These are phyloP conservation scores for Geum urbanum DNA, from an alignment of 306 rosid genomes.

Conservation along the genomic window DNA sequence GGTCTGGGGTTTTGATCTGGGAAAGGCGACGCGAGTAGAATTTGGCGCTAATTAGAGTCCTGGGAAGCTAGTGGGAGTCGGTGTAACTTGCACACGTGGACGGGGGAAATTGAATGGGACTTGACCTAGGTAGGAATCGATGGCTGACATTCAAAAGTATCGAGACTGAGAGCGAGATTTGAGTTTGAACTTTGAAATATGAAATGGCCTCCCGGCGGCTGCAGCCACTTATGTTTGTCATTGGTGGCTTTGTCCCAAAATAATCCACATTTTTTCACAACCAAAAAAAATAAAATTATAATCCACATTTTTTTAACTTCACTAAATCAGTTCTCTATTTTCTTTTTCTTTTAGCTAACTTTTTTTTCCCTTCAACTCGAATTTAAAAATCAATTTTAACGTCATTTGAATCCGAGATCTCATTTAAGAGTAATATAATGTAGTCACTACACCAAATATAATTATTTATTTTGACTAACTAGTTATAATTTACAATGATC, in stretches of 20 bases:
- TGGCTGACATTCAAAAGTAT: constrained; percentile 28
- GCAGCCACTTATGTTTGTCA: neutral
- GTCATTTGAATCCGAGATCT: too few relatives aligned
- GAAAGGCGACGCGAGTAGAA: constrained; percentile 26
- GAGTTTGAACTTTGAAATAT: neutral
- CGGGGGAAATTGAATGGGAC: constrained; percentile 12
- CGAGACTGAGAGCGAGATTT: constrained; percentile 2
- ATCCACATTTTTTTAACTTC: neutral
- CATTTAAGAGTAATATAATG: too few relatives aligned
- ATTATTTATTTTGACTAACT: too few relatives aligned
- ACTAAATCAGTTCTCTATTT: neutral
- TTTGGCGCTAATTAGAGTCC: constrained; percentile 63
- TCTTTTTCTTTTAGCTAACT: neutral
- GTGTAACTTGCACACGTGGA: constrained; percentile 31
- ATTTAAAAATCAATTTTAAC: too few relatives aligned
- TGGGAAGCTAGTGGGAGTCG: neutral
- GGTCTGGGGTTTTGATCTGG: constrained; percentile 14
- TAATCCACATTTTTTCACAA: too few relatives aligned
- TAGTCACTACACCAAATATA: too few relatives aligned
- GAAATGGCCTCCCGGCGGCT: constrained; percentile 13
- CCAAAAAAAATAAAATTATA: too few relatives aligned
- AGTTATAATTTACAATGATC: too few relatives aligned
- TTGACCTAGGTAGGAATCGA: neutral
- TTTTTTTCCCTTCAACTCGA: too few relatives aligned
- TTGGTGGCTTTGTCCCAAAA: neutral